Evolutionary conservation across 139 green algal genomes (phyloP), one percentile per base, ranked within the genome.

Genomic region (Klebsormidium nitens): DNA sequence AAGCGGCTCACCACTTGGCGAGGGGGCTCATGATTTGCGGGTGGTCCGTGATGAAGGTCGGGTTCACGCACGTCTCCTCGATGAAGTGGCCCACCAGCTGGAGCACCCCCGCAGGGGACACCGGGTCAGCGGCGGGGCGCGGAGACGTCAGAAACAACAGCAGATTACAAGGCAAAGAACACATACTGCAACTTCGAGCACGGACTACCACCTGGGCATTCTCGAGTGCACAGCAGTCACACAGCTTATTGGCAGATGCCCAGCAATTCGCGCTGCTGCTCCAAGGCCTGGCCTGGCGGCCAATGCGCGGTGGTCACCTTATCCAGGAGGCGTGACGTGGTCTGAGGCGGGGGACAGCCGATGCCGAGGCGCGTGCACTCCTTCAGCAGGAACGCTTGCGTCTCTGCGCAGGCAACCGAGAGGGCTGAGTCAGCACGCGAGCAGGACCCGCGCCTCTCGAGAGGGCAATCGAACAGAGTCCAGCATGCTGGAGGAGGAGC

Each of bases 41-140:
- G 81, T 99, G 95, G 83, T 99, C 92, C 55, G 87, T 95, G 83
- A 99, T 97, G 86, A 98, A 99, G 46, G 86, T 89, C 17, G 95
- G 95, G 84, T 96, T 96, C 36, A 90, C 63, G 81, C 89, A 95
- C 82, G 91, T 85, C 68, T 86, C 81, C 83, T 99, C 94, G 36
- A 98, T 75, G 80, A 92, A 98, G 72, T 99, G 88, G 1, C 91
- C 95, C n/a, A 98, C 91, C 72, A 99, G 86, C 84, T 78, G 71
- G 34, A 64, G 17, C 28, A 55, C 46, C 23, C 46, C 23, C 46
- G 23, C n/a, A n/a, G n/a, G n/a, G n/a, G n/a, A n/a, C n/a, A n/a
- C n/a, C n/a, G n/a, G n/a, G n/a, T n/a, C n/a, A n/a, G n/a, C n/a
- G n/a, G n/a, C n/a, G n/a, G n/a, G n/a, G n/a, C n/a, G n/a, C n/a